Evolutionary conservation across 257 asterid genomes (phyloP), one percentile per base, ranked within the genome.

Genomic region (Solanum chilense): DNA sequence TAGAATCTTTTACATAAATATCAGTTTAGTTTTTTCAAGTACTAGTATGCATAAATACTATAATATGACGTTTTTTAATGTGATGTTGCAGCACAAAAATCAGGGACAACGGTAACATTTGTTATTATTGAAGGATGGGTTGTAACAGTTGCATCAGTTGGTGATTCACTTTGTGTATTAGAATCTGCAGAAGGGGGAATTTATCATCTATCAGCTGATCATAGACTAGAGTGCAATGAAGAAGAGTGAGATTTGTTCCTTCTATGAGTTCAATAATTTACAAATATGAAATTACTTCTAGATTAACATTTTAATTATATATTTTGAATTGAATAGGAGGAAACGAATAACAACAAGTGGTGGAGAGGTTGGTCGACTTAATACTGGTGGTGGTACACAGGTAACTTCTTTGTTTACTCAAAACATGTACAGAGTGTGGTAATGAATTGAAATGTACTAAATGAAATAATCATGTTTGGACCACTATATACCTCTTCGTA

Each of bases 321-420:
- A 49, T 87, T 89, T 18, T 84, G 86, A 70, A 87, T 90, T 87
- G 74, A 88, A 88, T 91, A 95, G 97, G 94, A 92, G 96, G 92
- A 94, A 93, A 84, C 91, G 97, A 37, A 95, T 95, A 90, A 91
- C 93, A 49, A 74, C 94, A 60, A 91, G 96, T 90, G 98, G 98
- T 47, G 97, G 97, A 71, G 98, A 95, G 91, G 97, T 95, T 70
- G 97, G 97, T 52, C 94, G 97, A 60, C 96, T 95, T 86, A 95
- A 94, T 88, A 92, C 96, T 23, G 98, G 97, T 75, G 94, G 95
- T 86, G 98, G 98, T 88, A 95, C 98, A 16, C 94, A 94, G 96
- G 98, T 94, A 91, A 6, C 88, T 33, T 33, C 5, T 78, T 78
- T 78, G 39, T 3, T 3, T 45, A 25, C 64, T 78, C 39, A 44